Base-by-base conservation (phyloP, 2,329 filamentous ascomycete genomes). In the Alternaria arbusti region DNA sequence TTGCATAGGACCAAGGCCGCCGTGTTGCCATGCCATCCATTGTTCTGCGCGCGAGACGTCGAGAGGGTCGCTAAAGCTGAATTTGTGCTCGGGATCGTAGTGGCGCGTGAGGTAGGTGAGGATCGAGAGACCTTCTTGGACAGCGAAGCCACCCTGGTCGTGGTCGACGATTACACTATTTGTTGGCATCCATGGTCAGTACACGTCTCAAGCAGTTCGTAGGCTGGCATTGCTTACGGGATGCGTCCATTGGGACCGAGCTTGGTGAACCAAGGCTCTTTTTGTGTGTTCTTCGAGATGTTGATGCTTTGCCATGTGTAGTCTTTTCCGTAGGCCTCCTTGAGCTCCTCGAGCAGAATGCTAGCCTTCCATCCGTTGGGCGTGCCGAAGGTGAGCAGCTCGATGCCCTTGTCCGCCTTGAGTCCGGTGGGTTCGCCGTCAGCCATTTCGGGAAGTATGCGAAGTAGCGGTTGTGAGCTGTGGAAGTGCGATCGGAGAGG, bases 231-330 rank as follows among this genome's bases (percentile, higher is more conserved):
- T 52, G 49, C 49, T 52, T 52, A 52, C 2, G 89, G 88, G 69
- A 90, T 90, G 15, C 88, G 84, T 4, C 89, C 89, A 76, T 91
- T 91, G 40, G 89, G 88, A 63, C 85, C 86, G 28, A 89, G 74
- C 40, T 86, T 85, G 0, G 85, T 87, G 81, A 87, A 91, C 89
- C 89, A 91, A 1, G 85, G 82, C 81, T 90, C 84, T 77, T 91
- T 91, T 70, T 91, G 89, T 26, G 88, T 85, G 79, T 89, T 89
- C 71, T 88, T 83, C 61, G 73, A 71, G 23, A 79, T 90, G 78
- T 89, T 84, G 76, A 91, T 84, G 59, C 74, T 71, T 70, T 90
- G 88, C 70, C 79, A 85, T 5, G 86, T 86, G 78, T 90, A 91
- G 13, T 86, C 82, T 61, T 68, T 76, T 56, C 87, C 87, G 65